A percentile compares a stretch with the other conserved stretches of the same genome.
phyloP scores from a whole-genome alignment of 768 basidiomycete species.

The Tylopilus balloui region DNA sequence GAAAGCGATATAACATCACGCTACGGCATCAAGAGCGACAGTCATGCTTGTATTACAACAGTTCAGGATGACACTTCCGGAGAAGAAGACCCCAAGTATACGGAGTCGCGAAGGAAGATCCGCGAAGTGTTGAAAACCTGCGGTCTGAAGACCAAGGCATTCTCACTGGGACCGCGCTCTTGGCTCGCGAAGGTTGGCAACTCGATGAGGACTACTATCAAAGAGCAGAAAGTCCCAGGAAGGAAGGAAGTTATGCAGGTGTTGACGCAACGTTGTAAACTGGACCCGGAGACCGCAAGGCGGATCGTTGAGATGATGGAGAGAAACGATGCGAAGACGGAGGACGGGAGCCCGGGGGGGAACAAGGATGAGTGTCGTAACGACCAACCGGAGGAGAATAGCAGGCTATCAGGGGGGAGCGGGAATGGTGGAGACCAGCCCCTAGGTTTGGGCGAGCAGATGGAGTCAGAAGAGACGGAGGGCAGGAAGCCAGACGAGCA shows the following conservation, averaged over 20 bases:
- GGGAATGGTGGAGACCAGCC: background rate
- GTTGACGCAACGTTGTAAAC: conserved; percentile 22
- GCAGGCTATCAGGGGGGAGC: background rate
- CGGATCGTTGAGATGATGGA: conserved; percentile 23
- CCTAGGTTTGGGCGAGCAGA: background rate
- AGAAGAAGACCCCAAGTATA: conserved; percentile 19
- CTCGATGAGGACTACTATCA: conserved; percentile 16
- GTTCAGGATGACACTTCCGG: conserved; percentile 21
- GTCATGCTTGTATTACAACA: conserved; percentile 31
- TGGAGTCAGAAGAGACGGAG: background rate
- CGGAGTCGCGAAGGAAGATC: conserved; percentile 21
- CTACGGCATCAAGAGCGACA: conserved; percentile 24
- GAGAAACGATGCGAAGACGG: conserved; percentile 6
- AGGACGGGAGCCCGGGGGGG: background rate
- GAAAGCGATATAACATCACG: conserved; percentile 12
- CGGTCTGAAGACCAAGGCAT: conserved; percentile 12
- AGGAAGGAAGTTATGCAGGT: conserved; percentile 14
- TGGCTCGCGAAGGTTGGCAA: conserved; percentile 17
- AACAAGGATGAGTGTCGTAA: no score
- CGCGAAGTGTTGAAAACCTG: conserved; percentile 16
- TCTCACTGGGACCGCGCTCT: conserved; percentile 8
- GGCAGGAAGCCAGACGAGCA: background rate
- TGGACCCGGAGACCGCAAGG: conserved; percentile 24
- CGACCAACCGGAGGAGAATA: no score
- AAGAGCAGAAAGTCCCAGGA: conserved; percentile 10